Evolutionary conservation across 164 flowering plant species (phyloP), one percentile per base, ranked within the genome.

Genomic region (Chimonanthus salicifolius): DNA sequence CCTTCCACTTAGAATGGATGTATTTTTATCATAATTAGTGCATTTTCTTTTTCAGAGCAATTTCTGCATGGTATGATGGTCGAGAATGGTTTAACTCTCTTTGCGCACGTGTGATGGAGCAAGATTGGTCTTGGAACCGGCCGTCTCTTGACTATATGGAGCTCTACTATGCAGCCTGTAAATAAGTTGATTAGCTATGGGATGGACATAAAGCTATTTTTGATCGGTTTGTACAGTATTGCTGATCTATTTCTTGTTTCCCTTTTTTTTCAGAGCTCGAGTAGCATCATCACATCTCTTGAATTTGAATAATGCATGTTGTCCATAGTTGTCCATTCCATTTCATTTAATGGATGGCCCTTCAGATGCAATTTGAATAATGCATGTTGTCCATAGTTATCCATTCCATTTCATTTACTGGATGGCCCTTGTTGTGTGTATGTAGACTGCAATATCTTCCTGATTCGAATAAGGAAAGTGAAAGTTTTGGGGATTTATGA

Each of bases 111-210:
- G 98, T 88, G 81, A 93, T 95, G 99, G 97, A 92, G 82, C 98
- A 95, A 88, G 98, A 95, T 74, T 95, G 99, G 99, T 93, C 99
- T 50, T 95, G 99, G 99, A 95, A 95, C 80, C 82, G 92, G 47
- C 99, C 99, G 15, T 94, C 99, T 13, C 89, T 95, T 15, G 98
- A 95, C 72, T 95, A 95, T 76, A 68, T 93, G 87, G 97, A 95
- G 80, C 98, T 95, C 60, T 95, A 95, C 78, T 87, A 90, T 63
- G 81, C 97, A 47, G 94, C 95, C 45, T 83, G 91, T 16, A 95
- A 93, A 77, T 87, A 85, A 48, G 62, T 6, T 20, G 60, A 49
- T 71, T 9, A 73, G 44, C 49, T n/a, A n/a, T 11, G 5, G 48
- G 47, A 66, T 9, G 15, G 6, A 45, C 46, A 44, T 44, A 6